Evolutionary conservation across 176 grass and related monocot species (phyloP).

Genomic region (Cymbopogon citratus): DNA sequence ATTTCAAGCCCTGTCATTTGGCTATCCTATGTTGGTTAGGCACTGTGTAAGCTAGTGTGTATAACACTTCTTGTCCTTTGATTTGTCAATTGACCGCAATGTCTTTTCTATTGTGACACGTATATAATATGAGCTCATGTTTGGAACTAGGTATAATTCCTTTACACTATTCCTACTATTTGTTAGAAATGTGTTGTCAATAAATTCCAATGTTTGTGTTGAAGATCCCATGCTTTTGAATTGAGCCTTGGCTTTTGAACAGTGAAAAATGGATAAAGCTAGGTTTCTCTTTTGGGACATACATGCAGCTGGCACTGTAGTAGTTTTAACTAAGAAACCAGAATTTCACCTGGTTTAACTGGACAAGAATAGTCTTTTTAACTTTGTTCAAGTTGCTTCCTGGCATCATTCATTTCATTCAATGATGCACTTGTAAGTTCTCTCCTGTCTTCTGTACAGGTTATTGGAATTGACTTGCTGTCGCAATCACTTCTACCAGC

Average conservation of each 20-base stretch:
- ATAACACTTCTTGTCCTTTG: background rate
- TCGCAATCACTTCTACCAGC: slow-evolving; percentile 89
- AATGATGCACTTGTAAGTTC: background rate
- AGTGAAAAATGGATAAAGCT: background rate
- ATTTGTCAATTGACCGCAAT: background rate
- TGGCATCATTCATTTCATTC: background rate
- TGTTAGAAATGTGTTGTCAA: background rate
- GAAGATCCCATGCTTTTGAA: background rate
- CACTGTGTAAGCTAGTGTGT: too few relatives aligned
- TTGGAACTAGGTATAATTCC: background rate
- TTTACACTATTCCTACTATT: background rate
- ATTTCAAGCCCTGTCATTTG: too few relatives aligned
- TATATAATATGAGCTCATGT: background rate
- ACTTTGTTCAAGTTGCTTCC: background rate
- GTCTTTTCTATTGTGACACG: background rate
- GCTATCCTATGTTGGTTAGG: background rate
- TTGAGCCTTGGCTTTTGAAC: background rate
- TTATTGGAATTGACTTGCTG: slow-evolving; percentile 89
- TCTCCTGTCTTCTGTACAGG: slow-evolving; percentile 36
- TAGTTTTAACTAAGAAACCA: background rate
- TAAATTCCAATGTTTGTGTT: background rate
- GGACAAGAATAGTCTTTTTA: background rate
- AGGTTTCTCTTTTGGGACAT: background rate
- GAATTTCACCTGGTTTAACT: background rate
- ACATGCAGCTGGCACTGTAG: background rate